A percentile compares a stretch with the other conserved stretches of the same genome.
These are phyloP conservation scores for Dryas integrifolia DNA, from an alignment of 331 rosid genomes.

Conservation along the genomic window DNA sequence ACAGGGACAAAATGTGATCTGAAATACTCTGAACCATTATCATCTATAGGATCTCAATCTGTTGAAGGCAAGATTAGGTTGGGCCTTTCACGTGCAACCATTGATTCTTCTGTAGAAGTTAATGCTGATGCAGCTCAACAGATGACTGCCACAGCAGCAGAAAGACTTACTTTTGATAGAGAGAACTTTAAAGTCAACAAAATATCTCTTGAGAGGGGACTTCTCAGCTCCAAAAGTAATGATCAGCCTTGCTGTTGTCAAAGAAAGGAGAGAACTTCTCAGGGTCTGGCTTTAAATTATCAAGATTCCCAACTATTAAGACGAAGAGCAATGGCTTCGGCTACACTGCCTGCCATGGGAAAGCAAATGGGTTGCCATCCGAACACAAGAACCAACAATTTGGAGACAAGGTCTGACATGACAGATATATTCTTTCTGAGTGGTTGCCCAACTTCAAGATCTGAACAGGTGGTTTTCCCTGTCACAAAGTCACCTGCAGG, in stretches of 20 bases:
- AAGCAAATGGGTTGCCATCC: conserved; percentile 32
- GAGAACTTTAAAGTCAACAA: conserved; percentile 30
- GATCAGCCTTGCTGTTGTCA: conserved; percentile 59
- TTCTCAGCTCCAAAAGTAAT: conserved; percentile 32
- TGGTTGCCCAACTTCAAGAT: conserved; percentile 13
- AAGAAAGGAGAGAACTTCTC: conserved; percentile 45
- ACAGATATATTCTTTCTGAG: conserved; percentile 28
- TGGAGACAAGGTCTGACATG: conserved; percentile 34
- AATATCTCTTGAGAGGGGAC: conserved; percentile 31
- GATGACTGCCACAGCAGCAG: conserved; percentile 17
- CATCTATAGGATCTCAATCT: conserved; percentile 31
- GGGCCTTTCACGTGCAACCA: conserved; percentile 27
- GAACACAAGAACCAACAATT: conserved; percentile 25
- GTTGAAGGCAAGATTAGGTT: conserved; percentile 31
- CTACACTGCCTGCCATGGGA: conserved; percentile 28
- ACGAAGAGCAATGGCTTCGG: conserved; percentile 33
- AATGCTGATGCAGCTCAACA: conserved; percentile 26
- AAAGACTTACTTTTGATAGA: conserved; percentile 27
- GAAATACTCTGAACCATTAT: conserved; percentile 23
- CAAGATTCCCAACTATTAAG: conserved; percentile 39
- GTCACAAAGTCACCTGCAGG: conserved; percentile 24
- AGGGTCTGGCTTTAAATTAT: conserved; percentile 32
- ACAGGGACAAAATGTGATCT: conserved; percentile 30
- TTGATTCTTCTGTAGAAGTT: conserved; percentile 35
- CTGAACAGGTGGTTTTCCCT: conserved; percentile 27